A percentile compares a stretch with the other conserved stretches of the same genome.
Evolutionary conservation across 108 stramenopile genomes (phyloP).

Genomic region (Licmophora abbreviata): DNA sequence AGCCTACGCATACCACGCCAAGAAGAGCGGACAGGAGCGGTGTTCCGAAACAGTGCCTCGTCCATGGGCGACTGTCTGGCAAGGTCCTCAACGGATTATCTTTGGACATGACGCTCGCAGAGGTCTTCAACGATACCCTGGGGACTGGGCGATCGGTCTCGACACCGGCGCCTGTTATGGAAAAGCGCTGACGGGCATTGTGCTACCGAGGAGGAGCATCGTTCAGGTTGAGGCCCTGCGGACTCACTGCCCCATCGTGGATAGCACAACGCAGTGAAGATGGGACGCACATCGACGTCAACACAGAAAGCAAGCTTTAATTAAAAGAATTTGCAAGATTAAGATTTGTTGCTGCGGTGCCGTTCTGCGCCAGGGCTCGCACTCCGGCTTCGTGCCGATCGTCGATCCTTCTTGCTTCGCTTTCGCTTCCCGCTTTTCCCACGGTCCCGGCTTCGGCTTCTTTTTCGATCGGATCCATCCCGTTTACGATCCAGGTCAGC

Average conservation of each 20-base stretch:
- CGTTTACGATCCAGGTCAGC: not conserved
- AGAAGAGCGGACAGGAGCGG: not conserved
- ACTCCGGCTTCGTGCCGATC: slow-evolving; percentile 4
- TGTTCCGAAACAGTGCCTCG: not conserved
- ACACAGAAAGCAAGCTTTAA: no score
- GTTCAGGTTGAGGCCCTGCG: slow-evolving; percentile 50
- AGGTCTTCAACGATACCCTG: slow-evolving; percentile 52
- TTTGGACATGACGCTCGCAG: slow-evolving; percentile 91
- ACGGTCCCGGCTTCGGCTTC: slow-evolving; percentile 14
- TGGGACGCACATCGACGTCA: no score
- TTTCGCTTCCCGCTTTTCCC: slow-evolving; percentile 30
- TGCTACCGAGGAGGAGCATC: slow-evolving; percentile 53
- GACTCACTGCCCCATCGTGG: slow-evolving; percentile 24
- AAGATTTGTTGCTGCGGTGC: not conserved
- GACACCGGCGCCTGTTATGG: slow-evolving; percentile 90
- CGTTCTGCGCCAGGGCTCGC: not conserved
- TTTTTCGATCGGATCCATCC: slow-evolving; percentile 1
- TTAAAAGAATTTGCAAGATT: slow-evolving; percentile 1
- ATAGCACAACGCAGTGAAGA: no score
- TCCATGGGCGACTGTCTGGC: slow-evolving; percentile 61
- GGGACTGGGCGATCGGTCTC: slow-evolving; percentile 63
- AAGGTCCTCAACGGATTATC: slow-evolving; percentile 54
- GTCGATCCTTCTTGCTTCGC: slow-evolving; percentile 8
- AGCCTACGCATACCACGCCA: not conserved
- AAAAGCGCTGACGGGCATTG: slow-evolving; percentile 63